Evolutionary conservation across 352 stramenopile genomes (phyloP).

Genomic region (Pythium guiyangense): DNA sequence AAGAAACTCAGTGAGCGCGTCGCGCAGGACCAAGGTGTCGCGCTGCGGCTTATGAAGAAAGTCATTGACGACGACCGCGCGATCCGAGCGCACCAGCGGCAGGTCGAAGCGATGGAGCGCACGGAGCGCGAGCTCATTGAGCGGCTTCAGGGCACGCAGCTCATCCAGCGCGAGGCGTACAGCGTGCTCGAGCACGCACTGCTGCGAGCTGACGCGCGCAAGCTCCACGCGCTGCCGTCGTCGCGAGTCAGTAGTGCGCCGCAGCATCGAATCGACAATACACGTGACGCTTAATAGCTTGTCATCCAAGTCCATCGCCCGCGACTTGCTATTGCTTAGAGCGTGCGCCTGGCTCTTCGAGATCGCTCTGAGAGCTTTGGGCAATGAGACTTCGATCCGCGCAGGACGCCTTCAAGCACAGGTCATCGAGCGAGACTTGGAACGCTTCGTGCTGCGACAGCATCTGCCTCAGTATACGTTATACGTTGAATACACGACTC

Average conservation of each 20-base stretch:
- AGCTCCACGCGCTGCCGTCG: not conserved
- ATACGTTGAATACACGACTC: too few species aligned
- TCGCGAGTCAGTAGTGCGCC: not conserved
- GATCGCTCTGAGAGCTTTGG: too few species aligned
- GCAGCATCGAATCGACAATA: too few species aligned
- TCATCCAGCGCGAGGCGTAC: slow-evolving; percentile 71
- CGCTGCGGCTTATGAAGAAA: slow-evolving; percentile 60
- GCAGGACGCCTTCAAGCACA: too few species aligned
- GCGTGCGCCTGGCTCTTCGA: too few species aligned
- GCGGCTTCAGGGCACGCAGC: slow-evolving; percentile 60
- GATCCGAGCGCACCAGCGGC: slow-evolving; percentile 46
- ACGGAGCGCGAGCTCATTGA: slow-evolving; percentile 59
- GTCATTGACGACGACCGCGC: slow-evolving; percentile 54
- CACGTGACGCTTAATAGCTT: too few species aligned
- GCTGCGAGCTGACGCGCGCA: slow-evolving; percentile 27
- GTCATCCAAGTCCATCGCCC: too few species aligned
- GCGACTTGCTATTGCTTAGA: too few species aligned
- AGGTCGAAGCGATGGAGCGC: slow-evolving; percentile 64
- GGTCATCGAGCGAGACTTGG: too few species aligned
- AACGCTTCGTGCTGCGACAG: too few species aligned
- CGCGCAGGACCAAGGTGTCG: slow-evolving; percentile 41
- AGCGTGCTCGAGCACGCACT: slow-evolving; percentile 66
- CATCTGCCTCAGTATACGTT: too few species aligned
- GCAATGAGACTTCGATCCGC: too few species aligned
- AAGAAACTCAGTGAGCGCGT: slow-evolving; percentile 37